Evolutionary conservation across 805 yeast species (phyloP), one percentile per base, ranked within the genome.

Genomic region (Vanderwaltozyma tropicalis): DNA sequence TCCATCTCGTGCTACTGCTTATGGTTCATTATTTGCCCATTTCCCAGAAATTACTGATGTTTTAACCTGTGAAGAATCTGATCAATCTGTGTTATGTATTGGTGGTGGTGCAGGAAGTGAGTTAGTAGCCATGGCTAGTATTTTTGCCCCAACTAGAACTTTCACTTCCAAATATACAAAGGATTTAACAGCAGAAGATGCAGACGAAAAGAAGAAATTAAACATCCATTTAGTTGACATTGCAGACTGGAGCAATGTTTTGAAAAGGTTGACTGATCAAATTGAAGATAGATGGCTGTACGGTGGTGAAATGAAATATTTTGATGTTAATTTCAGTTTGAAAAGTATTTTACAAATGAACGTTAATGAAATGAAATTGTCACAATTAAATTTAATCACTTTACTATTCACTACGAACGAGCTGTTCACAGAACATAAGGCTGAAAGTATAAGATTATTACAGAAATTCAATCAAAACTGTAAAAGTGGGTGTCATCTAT

Each of bases 21-120:
- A 86, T 53, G 58, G 80, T 2, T 74, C 86, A 1, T 64, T 86
- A 17, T 78, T 85, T 47, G 65, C 75, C 1, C 63, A 71, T 12
- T 60, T 80, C 21, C 59, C 35, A 10, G 53, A 54, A 28, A 60
- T 51, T 14, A 33, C 30, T 1, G 45, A 55, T 7, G 49, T 61
- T 3, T 39, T 48, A 14, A 38, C 39, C 20, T 45, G 50, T 36
- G 38, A 26, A 14, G 36, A 29, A 4, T 31, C 18, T 2, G 51
- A 50, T 6, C 49, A 56, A 13, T 51, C 62, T 3, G 72, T 78
- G 0, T 55, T 85, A 26, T 73, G 80, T 48, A 67, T 87, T 27
- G 96, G 95, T 15, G 95, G 94, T 18, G 96, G 96, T 26, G 95
- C 95, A 0, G 84, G 89, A 4, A 83, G 86, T 2, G 96, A 86